Conservation (phyloP, 192 early-diverging fungal genomes). For the Backusella australiensis region DNA sequence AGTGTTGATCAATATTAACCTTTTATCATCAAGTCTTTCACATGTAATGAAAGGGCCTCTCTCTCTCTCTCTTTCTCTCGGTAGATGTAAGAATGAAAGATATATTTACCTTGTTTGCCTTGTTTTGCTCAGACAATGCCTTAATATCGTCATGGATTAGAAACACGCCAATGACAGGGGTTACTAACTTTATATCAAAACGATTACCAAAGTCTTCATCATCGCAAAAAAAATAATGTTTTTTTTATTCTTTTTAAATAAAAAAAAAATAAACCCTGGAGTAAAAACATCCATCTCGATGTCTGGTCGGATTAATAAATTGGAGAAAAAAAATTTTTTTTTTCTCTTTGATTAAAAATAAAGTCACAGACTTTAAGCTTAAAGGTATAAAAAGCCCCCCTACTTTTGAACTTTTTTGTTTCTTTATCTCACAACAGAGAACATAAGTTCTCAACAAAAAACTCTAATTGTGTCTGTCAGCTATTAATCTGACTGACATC, state of each 20-base stretch:
- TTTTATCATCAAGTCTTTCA: conserved; percentile 13
- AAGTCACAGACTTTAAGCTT: not conserved
- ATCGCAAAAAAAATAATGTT: not conserved
- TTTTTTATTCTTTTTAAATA: not conserved
- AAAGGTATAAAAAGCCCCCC: conserved; percentile 11
- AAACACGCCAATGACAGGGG: not conserved
- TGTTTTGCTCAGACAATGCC: conserved; percentile 15
- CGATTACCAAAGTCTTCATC: conserved; percentile 18
- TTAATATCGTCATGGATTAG: conserved; percentile 8
- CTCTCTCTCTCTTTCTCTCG: not conserved
- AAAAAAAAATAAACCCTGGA: not conserved
- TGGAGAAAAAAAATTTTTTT: not conserved
- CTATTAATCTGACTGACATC: not conserved
- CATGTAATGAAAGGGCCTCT: not conserved
- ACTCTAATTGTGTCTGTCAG: not conserved
- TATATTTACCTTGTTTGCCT: conserved; percentile 1
- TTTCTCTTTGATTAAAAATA: not conserved
- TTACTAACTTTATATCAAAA: conserved; percentile 7
- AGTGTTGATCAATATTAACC: conserved; percentile 10
- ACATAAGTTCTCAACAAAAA: not conserved
- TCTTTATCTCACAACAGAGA: conserved; percentile 19
- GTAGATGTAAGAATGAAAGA: not conserved
- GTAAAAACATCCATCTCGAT: not conserved
- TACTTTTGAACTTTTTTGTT: not conserved
- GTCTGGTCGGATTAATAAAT: not conserved